Conservation (phyloP, 2,329 filamentous ascomycete species). For the Pyrenochaeta sp. region DNA sequence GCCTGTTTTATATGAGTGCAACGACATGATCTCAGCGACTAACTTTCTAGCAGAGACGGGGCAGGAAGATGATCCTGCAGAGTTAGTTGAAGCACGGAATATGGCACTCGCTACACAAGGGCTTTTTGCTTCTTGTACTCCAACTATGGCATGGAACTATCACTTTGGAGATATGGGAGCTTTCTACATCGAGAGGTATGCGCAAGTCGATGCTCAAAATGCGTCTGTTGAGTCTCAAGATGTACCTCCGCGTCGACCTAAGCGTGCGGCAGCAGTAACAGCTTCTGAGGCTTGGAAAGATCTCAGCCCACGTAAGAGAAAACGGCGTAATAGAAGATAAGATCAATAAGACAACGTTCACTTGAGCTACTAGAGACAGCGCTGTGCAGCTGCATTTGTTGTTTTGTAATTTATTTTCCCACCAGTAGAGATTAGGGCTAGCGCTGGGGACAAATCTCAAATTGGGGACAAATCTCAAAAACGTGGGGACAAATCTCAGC, state of each 20-base stretch:
- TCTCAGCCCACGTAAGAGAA: conserved; percentile 4
- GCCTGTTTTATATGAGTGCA: conserved; percentile 16
- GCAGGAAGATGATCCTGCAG: conserved; percentile 14
- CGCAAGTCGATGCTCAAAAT: conserved; percentile 17
- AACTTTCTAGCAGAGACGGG: conserved; percentile 19
- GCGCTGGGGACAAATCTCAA: conserved; percentile 7
- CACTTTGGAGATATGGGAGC: conserved; percentile 22
- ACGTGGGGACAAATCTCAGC: too few species aligned
- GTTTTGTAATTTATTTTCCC: conserved; percentile 1
- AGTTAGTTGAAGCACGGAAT: conserved; percentile 2
- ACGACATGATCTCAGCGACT: conserved; percentile 17
- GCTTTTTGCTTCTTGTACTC: conserved; percentile 15
- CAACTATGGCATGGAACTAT: conserved; percentile 24
- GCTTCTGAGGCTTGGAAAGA: conserved; percentile 6
- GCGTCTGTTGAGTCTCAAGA: not conserved
- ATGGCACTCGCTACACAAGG: conserved; percentile 18
- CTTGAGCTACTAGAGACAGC: not conserved
- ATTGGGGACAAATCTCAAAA: not conserved
- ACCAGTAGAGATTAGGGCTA: conserved; percentile 2
- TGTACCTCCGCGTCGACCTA: not conserved
- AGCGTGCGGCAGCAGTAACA: conserved; percentile 6
- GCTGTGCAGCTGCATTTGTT: not conserved
- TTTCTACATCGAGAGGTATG: conserved; percentile 23
- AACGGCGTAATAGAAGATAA: not conserved
- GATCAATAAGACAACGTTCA: not conserved